Conservation (phyloP, 768 basidiomycete genomes). For the Artomyces pyxidatus region DNA sequence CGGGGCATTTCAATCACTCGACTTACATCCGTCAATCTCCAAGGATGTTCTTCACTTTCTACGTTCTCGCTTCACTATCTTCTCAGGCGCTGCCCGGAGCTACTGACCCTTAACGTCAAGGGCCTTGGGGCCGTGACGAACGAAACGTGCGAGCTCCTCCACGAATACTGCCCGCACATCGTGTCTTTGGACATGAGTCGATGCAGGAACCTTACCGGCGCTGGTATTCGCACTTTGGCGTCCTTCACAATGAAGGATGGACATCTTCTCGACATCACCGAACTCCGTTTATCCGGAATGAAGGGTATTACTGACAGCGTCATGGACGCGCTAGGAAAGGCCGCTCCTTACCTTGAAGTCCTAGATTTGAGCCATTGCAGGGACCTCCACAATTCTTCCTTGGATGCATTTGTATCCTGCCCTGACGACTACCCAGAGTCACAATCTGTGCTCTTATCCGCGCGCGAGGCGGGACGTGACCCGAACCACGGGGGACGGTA, state of each 20-base stretch:
- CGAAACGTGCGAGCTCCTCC: conserved; percentile 63
- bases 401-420: conserved; percentile 66
- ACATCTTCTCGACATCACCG: conserved; percentile 46
- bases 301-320: conserved; percentile 49
- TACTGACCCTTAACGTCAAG: conserved; percentile 54
- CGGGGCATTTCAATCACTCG: conserved; percentile 46
- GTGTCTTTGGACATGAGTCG: conserved; percentile 59
- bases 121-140: conserved; percentile 66
- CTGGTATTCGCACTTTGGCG: conserved; percentile 47
- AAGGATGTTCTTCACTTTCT: conserved; percentile 62
- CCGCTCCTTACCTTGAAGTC: conserved; percentile 65
- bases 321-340: conserved; percentile 59
- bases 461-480: conserved; percentile 61
- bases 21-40: conserved; percentile 61
- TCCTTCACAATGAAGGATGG: conserved; percentile 35
- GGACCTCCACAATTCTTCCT: conserved; percentile 63
- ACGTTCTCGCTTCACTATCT: conserved; percentile 63
- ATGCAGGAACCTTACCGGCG: conserved; percentile 60
- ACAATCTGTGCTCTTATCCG: conserved; percentile 43
- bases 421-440: conserved; percentile 28
- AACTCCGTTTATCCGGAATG: conserved; percentile 62
- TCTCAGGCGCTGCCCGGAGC: conserved; percentile 51
- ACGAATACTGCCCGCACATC: conserved; percentile 47
- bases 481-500: conserved; percentile 38
- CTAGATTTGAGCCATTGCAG: conserved; percentile 72